Evolutionary conservation across 208 protist genomes (phyloP).

Genomic region (Trypanosoma cruzi): DNA sequence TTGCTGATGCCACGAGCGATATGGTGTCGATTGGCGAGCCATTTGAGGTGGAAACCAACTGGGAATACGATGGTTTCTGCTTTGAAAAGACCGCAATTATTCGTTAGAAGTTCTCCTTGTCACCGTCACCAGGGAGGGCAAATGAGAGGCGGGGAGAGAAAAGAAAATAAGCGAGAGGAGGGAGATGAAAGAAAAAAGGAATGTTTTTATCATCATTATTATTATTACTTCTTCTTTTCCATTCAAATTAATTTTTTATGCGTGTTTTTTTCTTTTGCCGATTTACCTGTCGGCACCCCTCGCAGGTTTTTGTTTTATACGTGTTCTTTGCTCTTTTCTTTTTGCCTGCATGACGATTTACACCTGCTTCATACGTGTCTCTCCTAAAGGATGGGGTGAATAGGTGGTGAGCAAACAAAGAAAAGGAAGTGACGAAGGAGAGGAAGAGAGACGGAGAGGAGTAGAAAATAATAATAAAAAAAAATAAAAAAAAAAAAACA

Average conservation of each 20-base stretch:
- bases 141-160: neutral
- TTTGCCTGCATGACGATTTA: slow-evolving; percentile 3
- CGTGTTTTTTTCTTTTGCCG: neutral
- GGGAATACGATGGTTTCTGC: slow-evolving; percentile 87
- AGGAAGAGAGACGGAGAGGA: slow-evolving; percentile 2
- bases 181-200: slow-evolving; percentile 1
- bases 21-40: slow-evolving; percentile 89
- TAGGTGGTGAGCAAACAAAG: neutral
- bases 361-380: neutral
- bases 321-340: slow-evolving; percentile 17
- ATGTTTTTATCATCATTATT: neutral
- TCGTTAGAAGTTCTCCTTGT: slow-evolving; percentile 29
- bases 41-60: slow-evolving; percentile 94
- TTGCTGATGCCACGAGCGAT: slow-evolving; percentile 76
- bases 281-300: neutral
- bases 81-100: slow-evolving; percentile 92
- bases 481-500: neutral
- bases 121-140: neutral
- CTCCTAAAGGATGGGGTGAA: slow-evolving; percentile 1
- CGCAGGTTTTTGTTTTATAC: slow-evolving; percentile 7
- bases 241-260: slow-evolving; percentile 11
- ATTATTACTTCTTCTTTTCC: neutral
- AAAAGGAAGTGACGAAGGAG: slow-evolving; percentile 3
- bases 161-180: neutral
- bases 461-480: slow-evolving; percentile 2